Evolutionary conservation across 768 basidiomycete genomes (phyloP), one percentile per base, ranked within the genome.

Genomic region (Psilocybe subaeruginosa): DNA sequence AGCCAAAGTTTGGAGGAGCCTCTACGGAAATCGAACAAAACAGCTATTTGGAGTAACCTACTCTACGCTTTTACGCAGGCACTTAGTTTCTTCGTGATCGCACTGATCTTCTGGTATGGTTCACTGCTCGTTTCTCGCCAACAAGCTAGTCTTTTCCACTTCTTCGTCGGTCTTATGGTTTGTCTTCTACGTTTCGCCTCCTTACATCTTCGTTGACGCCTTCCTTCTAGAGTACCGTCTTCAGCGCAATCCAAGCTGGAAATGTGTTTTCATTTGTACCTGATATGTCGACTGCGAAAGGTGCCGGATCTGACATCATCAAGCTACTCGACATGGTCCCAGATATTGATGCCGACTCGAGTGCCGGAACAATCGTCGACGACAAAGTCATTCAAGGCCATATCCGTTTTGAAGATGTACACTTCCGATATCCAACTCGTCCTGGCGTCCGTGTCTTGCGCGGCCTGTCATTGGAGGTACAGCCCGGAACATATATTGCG

Each of bases 371-470:
- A 68, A 67, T 66, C 0, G 64, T 88, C n/a, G 77, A 83, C 31
- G 70, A 74, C 17, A 67, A 75, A 11, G 73, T 74, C 11, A 78
- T 82, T 29, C 68, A 74, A 39, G 91, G 92, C 11, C 87, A 85
- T 60, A 86, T 97, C 57, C 82, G 81, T 16, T 85, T 97, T 64
- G 89, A 95, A 71, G 82, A 89, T 62, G 82, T 97, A 23, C 85
- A 89, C 69, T 97, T 98, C 84, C 85, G 92, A 12, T 97, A 97
- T 74, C 95, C 95, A 0, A 92, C 92, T 8, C 82, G 95, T 48
- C 91, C 92, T 46, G 86, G 85, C 64, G 87, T 92, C 8, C 89
- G 90, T 54, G 93, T 98, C 12, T 76, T 98, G 59, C 88, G 91
- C 46, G 89, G 86, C 54, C 78, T 98, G 30, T 87, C 85, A 16